Base-by-base conservation (phyloP, 2,329 filamentous ascomycete genomes). In the Fusarium avenaceum region DNA sequence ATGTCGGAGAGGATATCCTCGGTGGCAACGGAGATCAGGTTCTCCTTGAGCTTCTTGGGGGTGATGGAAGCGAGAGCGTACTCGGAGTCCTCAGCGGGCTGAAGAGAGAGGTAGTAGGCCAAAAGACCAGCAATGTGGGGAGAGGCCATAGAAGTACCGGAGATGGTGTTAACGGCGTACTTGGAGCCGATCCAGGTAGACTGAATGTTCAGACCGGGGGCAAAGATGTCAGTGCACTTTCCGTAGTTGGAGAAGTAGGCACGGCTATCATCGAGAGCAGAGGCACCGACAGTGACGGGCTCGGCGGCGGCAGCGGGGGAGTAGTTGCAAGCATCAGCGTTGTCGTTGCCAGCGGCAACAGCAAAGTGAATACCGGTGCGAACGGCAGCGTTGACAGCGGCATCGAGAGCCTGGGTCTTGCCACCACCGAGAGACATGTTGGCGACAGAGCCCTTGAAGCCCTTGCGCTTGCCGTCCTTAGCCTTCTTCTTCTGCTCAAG, bases 191-290 rank as follows among this genome's bases (percentile, higher is more conserved):
- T 97, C 96, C 96, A 99, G 80, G 96, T 98, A 71, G 96, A 99
- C 76, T 93, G 89, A 76, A 99, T 97, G 90, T 94, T 97, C 76
- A 97, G 87, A 78, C 96, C 96, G 65, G 96, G 96, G 69, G 94
- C 96, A 77, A 99, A 99, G 87, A 99, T 97, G 83, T 99, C 96
- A 80, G 95, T 97, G 89, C 96, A 99, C 87, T 95, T 96, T 81
- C 96, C 96, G 82, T 90, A 98, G 92, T 99, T 99, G 89, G 96
- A 99, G 90, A 99, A 99, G 89, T 98, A 99, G 71, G 96, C 96
- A 83, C 96, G 95, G 86, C 93, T 93, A 79, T 99, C 96, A 76
- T 91, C 89, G 63, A 99, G 89, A 74, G 93, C 96, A 45, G 94
- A 97, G 72, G 96, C 96, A 82, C 95, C 96, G 69, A 99, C 96